Evolutionary conservation across 345 rosid genomes (phyloP), one percentile per base, ranked within the genome.

Genomic region (Salix exigua): DNA sequence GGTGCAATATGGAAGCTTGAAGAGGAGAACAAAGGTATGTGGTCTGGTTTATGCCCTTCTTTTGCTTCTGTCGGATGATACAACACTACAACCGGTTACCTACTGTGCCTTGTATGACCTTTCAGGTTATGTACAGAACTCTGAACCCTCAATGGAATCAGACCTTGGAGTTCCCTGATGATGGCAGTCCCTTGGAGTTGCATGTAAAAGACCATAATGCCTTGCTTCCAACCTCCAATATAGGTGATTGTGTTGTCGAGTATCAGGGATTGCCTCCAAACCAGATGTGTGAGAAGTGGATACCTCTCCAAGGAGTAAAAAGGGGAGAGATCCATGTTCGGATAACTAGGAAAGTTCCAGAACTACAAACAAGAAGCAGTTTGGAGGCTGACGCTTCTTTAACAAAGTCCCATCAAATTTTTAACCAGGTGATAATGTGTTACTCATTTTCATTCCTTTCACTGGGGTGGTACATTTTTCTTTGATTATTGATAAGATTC

Each of bases 291-390:
- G 97, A 96, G 81, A 96, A 93, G 83, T 96, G 99, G 99, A 93
- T 96, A 82, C 98, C 98, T 50, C 97, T 96, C 73, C 98, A 92
- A 84, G 98, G 98, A 67, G 99, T 96, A 75, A 96, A 73, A 73
- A 84, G 76, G 60, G 99, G 98, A 19, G 99, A 96, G 87, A 88
- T 96, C 80, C 98, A 84, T 50, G 46, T 96, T 55, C 94, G 78
- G 79, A 82, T 93, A 55, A 92, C 97, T 14, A 86, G 95, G 83
- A 91, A 88, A 88, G 81, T 93, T 85, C 91, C 92, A 0, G 96
- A 89, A 75, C 40, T 78, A 30, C 84, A 61, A 28, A 90, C 83
- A 88, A 84, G 86, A 26, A 37, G 80, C 10, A 91, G 90, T 77
- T 75, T 77, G 23, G 91, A 91, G 68, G 79, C 91, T 4, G 85